Evolutionary conservation across 768 basidiomycete species (phyloP), one percentile per base, ranked within the genome.

Genomic region (Gymnopilus junonius): DNA sequence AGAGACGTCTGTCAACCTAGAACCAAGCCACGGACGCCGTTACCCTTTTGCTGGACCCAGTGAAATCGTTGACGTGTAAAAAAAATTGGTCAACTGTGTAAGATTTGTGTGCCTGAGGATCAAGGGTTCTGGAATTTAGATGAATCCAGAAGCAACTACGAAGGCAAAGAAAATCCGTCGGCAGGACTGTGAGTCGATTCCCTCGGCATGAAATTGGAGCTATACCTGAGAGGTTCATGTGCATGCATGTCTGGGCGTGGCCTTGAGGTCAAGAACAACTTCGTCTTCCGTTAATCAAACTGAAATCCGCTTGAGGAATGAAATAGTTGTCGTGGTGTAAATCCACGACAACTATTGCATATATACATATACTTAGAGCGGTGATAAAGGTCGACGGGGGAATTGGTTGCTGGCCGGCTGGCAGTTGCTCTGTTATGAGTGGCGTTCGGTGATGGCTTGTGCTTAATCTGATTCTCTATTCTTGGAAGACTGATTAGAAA

Each of bases 321-420:
- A 40, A 21, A 15, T 55, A 15, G 7, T 11, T 10, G 3, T 20
- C 23, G 11, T 39, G 25, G 37, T 35, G 14, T 15, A 35, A 25
- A n/a, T 23, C 42, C 23, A 46, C 27, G 34, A 31, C 8, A n/a
- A 12, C 32, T 14, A n/a, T 10, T 32, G 17, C 42, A 20, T 32
- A 15, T 17, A 39, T 25, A 27, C 20, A 23, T 17, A 15, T 27
- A 23, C 25, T 51, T 51, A 31, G 54, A 51, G 37, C 59, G 65
- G 65, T 34, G 65, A 62, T 62, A 55, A 23, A 21, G 65, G 65
- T 53, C 45, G 54, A 59, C 53, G 65, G 58, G 61, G 58, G 53
- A 62, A 58, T 58, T 35, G 29, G 51, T 23, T 2, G 29, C 2
- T n/a, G 29, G 11, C 29, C 21, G 40, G 25, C n/a, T n/a, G n/a